phyloP scores from a whole-genome alignment of 2,329 filamentous ascomycete species.

The Talaromyces islandicus region DNA sequence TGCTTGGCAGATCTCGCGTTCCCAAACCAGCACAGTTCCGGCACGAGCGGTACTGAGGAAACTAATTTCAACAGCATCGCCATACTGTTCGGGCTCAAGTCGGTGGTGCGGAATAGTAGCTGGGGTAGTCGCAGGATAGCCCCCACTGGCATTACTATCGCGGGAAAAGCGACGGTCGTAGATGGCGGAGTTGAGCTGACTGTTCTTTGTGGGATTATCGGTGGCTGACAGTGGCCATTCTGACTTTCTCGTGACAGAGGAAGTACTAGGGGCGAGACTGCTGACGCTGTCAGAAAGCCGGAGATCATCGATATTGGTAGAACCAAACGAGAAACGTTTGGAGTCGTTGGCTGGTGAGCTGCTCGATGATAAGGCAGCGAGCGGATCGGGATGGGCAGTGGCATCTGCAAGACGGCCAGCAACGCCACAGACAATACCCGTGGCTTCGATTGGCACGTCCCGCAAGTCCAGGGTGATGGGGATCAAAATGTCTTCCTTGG shows the following conservation, averaged over 20 bases:
- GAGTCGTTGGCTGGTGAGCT: constrained; percentile 12
- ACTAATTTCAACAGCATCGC: constrained; percentile 64
- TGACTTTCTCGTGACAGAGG: constrained; percentile 3
- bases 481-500: constrained; percentile 62
- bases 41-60: constrained; percentile 86
- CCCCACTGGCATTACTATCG: not conserved
- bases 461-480: constrained; percentile 85
- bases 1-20: constrained; percentile 67
- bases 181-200: not conserved
- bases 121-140: not conserved
- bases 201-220: not conserved
- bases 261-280: constrained; percentile 9
- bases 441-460: constrained; percentile 76
- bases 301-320: constrained; percentile 13
- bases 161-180: constrained; percentile 1
- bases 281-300: constrained; percentile 12
- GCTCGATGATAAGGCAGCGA: constrained; percentile 18
- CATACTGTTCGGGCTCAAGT: constrained; percentile 24
- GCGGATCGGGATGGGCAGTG: constrained; percentile 43
- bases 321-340: constrained; percentile 13
- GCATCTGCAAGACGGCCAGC: constrained; percentile 75
- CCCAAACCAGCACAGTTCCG: constrained; percentile 79
- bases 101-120: constrained; percentile 18
- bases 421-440: constrained; percentile 91
- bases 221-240: constrained; percentile 3